Evolutionary conservation across 177 flowering plant species (phyloP).

Genomic region (Telopea speciosissima): DNA sequence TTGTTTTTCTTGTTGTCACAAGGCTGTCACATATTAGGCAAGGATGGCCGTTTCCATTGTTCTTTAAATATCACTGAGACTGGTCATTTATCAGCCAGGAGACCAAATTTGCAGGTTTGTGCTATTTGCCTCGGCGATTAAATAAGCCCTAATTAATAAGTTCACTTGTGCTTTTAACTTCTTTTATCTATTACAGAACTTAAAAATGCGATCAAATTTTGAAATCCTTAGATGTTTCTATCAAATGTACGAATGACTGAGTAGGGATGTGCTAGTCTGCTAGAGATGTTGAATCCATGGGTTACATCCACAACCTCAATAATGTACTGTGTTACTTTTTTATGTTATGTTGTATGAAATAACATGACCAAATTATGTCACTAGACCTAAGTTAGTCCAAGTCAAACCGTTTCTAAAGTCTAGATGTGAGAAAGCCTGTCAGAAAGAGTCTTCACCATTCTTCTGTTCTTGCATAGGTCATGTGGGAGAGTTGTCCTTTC

Average conservation of each 20-base stretch:
- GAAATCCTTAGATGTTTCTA: too few species aligned
- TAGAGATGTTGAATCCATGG: not conserved
- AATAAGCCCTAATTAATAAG: not conserved
- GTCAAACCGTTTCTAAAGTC: not conserved
- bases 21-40: conserved; percentile 74
- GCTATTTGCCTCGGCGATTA: not conserved
- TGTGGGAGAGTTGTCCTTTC: too few species aligned
- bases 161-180: not conserved
- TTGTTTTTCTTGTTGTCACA: conserved; percentile 22
- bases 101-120: conserved; percentile 93
- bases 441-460: too few species aligned
- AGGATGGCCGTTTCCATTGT: conserved; percentile 88
- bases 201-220: not conserved
- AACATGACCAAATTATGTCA: not conserved
- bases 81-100: conserved; percentile 90
- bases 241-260: too few species aligned
- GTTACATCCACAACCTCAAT: not conserved
- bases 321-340: not conserved
- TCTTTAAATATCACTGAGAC: conserved; percentile 98
- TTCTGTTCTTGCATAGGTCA: too few species aligned
- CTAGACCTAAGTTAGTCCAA: not conserved
- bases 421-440: not conserved
- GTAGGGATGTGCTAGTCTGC: not conserved
- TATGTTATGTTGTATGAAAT: not conserved
- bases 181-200: not conserved